Percentiles rank a stretch among this genome's conserved stretches.
phyloP scores from a whole-genome alignment of 116 monocot species.

The Papilionanthe hybrid region DNA sequence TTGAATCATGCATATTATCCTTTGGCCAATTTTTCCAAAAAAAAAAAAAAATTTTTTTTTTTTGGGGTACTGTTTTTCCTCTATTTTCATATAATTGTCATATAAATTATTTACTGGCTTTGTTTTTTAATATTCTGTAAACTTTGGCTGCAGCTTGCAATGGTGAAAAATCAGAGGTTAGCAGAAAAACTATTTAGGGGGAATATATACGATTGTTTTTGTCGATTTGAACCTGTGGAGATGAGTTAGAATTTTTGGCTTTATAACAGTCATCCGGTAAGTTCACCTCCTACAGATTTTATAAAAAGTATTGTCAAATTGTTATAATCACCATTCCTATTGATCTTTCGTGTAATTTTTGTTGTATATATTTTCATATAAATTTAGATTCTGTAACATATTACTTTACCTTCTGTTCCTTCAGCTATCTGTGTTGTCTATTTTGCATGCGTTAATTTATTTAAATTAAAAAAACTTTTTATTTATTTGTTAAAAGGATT shows the following conservation, averaged over 20 bases:
- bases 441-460: no score
- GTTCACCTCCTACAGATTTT: not conserved
- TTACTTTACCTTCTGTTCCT: no score
- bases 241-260: not conserved
- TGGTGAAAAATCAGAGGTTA: conserved; percentile 96
- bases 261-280: not conserved
- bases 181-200: conserved; percentile 88
- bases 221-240: conserved; percentile 69
- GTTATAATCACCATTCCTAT: not conserved
- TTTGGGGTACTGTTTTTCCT: no score
- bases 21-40: no score
- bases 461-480: no score
- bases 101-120: no score
- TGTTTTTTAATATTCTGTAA: no score
- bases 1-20: no score
- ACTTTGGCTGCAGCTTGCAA: conserved; percentile 79
- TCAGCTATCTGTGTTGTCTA: no score
- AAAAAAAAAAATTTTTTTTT: no score
- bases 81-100: not conserved
- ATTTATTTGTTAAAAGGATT: no score
- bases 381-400: no score
- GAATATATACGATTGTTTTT: conserved; percentile 90
- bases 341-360: not conserved
- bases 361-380: not conserved
- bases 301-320: not conserved